Evolutionary conservation across 176 grass and related monocot genomes (phyloP).

Genomic region (Eragrostis curvula): DNA sequence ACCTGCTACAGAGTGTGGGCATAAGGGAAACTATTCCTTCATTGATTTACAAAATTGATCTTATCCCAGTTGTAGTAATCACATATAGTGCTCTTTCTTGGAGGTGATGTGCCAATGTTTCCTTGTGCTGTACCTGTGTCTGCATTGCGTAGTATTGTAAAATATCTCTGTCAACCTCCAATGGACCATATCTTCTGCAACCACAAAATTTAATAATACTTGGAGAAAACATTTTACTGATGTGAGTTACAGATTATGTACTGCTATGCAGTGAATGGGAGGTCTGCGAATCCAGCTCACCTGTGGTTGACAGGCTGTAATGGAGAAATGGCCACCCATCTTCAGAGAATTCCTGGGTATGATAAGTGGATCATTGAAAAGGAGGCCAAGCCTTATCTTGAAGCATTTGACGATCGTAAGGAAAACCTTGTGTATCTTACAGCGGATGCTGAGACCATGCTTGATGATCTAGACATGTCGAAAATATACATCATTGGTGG

Average conservation of each 20-base stretch:
- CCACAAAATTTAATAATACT: constrained; percentile 14
- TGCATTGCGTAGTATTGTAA: background rate
- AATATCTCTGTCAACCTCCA: constrained; percentile 23
- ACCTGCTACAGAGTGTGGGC: background rate
- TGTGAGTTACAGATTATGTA: constrained; percentile 89
- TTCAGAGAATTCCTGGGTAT: constrained; percentile 75
- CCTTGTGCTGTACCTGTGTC: background rate
- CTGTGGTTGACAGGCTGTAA: constrained; percentile 93
- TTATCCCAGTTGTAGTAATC: background rate
- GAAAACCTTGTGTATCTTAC: constrained; percentile 88
- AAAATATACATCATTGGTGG: constrained; percentile 98
- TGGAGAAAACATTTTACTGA: constrained; percentile 43
- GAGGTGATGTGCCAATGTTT: background rate
- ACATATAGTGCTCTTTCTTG: background rate
- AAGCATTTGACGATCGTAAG: constrained; percentile 78
- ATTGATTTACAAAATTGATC: background rate
- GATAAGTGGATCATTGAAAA: constrained; percentile 94
- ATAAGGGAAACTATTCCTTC: background rate
- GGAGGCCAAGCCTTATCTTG: constrained; percentile 73
- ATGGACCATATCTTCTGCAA: constrained; percentile 27
- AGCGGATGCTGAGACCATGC: constrained; percentile 75
- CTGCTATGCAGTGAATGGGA: constrained; percentile 94
- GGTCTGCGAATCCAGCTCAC: constrained; percentile 76
- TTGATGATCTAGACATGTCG: constrained; percentile 79
- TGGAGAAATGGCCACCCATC: constrained; percentile 77